Conservation (phyloP, 495 filamentous ascomycete genomes). For the Glonium stellatum region DNA sequence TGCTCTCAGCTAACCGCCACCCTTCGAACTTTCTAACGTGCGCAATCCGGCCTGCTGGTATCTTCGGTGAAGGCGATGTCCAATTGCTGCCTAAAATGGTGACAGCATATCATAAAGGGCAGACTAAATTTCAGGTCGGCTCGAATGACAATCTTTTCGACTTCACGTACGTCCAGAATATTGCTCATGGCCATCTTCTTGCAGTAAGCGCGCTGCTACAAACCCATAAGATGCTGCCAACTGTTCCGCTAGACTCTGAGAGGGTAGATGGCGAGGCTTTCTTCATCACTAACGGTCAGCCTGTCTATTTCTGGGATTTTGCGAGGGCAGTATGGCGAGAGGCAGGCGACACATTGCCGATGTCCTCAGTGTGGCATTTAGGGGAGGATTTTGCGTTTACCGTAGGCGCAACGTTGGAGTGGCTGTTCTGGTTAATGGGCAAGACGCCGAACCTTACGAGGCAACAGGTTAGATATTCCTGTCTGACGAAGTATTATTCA, state of each 20-base stretch:
- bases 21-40: constrained; percentile 58
- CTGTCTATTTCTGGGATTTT: constrained; percentile 96
- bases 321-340: constrained; percentile 65
- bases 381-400: constrained; percentile 54
- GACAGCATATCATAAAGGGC: constrained; percentile 54
- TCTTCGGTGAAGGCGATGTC: constrained; percentile 75
- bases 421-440: constrained; percentile 57
- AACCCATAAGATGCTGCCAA: constrained; percentile 45
- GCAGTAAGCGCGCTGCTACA: constrained; percentile 65
- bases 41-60: constrained; percentile 79
- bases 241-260: constrained; percentile 62
- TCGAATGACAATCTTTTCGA: constrained; percentile 83
- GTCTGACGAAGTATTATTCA: constrained; percentile 80
- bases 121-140: constrained; percentile 78
- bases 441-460: constrained; percentile 70
- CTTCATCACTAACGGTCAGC: constrained; percentile 87
- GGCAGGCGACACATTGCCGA: constrained; percentile 33
- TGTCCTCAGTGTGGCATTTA: constrained; percentile 57
- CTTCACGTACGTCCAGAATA: constrained; percentile 74
- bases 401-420: constrained; percentile 64
- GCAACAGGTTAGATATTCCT: constrained; percentile 65
- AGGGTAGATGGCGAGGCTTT: constrained; percentile 89
- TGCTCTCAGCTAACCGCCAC: constrained; percentile 76
- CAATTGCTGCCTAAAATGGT: constrained; percentile 44
- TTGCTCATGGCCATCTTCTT: constrained; percentile 67